Conservation (phyloP, 2,329 filamentous ascomycete genomes). For the Nemania serpens region DNA sequence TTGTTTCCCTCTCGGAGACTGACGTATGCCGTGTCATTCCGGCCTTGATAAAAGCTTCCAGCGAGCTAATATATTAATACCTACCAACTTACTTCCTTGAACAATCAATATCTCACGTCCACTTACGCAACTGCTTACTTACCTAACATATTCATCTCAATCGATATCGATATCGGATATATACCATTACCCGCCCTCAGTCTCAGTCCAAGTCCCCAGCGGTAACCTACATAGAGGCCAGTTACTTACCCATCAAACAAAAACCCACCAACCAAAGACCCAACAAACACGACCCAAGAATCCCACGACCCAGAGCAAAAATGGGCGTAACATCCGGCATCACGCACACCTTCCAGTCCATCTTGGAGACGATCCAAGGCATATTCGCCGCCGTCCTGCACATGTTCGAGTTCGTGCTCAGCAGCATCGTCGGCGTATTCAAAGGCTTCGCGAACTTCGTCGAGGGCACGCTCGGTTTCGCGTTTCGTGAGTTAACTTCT, state of each 20-base stretch:
- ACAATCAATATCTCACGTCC: neutral
- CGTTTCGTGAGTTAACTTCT: slow-evolving; percentile 36
- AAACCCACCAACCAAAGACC: neutral
- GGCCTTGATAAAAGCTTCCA: neutral
- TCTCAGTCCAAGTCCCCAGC: too few relatives aligned
- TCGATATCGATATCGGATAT: neutral
- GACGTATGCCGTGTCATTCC: slow-evolving; percentile 3
- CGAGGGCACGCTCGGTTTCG: slow-evolving; percentile 41
- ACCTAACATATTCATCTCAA: neutral
- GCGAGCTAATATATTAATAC: too few relatives aligned
- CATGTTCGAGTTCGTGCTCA: slow-evolving; percentile 34
- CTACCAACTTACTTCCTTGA: too few relatives aligned
- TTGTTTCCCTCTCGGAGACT: slow-evolving; percentile 1
- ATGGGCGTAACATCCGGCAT: slow-evolving; percentile 42
- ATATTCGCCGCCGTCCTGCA: slow-evolving; percentile 32
- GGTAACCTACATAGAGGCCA: neutral
- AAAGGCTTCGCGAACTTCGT: slow-evolving; percentile 35
- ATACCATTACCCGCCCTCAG: too few relatives aligned
- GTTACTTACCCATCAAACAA: neutral
- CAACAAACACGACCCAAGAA: neutral
- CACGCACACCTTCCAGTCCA: slow-evolving; percentile 37
- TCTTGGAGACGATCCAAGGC: slow-evolving; percentile 35
- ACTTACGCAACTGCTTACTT: neutral
- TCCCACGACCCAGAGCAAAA: neutral
- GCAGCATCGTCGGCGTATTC: slow-evolving; percentile 33